These are phyloP conservation scores for Phytophthora capsici DNA, from an alignment of 352 stramenopile genomes.

Conservation along the genomic window DNA sequence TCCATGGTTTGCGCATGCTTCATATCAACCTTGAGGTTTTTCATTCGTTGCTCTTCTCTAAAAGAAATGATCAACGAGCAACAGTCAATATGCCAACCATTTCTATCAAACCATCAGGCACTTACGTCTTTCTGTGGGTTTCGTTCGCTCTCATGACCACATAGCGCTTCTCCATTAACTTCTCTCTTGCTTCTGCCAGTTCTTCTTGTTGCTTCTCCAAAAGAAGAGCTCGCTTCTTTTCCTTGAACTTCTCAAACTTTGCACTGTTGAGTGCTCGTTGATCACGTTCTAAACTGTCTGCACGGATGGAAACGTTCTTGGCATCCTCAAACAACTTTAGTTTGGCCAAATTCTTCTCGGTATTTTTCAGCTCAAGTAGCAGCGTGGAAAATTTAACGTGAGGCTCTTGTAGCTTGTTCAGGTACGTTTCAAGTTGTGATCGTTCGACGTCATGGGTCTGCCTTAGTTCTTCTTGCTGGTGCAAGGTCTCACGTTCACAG, in stretches of 20 bases:
- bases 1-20: conserved; percentile 67
- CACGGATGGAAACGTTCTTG: conserved; percentile 68
- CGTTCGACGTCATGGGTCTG: conserved; percentile 69
- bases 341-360: conserved; percentile 65
- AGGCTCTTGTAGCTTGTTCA: conserved; percentile 61
- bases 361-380: conserved; percentile 75
- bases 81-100: background rate
- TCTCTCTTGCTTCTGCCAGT: conserved; percentile 64
- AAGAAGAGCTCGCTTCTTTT: conserved; percentile 57
- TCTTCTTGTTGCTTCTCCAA: conserved; percentile 65
- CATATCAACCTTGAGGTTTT: conserved; percentile 73
- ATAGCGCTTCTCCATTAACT: conserved; percentile 78
- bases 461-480: conserved; percentile 56
- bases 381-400: conserved; percentile 77
- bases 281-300: conserved; percentile 67
- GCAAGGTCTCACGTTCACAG: conserved; percentile 51
- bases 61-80: background rate
- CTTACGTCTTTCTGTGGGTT: conserved; percentile 60
- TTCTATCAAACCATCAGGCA: background rate
- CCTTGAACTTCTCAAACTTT: conserved; percentile 70
- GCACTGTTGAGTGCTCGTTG: conserved; percentile 48
- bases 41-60: conserved; percentile 75
- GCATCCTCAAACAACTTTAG: conserved; percentile 78
- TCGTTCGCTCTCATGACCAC: conserved; percentile 67
- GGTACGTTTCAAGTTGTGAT: conserved; percentile 67